A percentile compares a stretch with the other conserved stretches of the same genome.
Evolutionary conservation across 1,139 yeast genomes (phyloP).

Genomic region (Kazachstania sp.): DNA sequence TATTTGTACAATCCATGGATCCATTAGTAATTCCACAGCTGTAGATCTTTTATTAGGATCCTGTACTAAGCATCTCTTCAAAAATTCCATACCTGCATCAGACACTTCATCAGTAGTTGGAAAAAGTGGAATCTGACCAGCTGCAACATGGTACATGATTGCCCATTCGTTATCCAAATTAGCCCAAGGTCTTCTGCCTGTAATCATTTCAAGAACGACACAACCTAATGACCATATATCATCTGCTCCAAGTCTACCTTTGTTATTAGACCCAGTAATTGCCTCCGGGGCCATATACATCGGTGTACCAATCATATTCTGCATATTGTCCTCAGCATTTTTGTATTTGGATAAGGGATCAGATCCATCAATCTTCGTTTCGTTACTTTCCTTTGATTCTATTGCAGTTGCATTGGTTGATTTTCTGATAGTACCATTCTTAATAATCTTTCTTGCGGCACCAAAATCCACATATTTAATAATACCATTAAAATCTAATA

Average conservation of each 20-base stretch:
- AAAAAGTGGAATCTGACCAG: constrained; percentile 82
- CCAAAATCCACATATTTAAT: constrained; percentile 96
- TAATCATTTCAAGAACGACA: constrained; percentile 74
- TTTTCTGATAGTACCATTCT: constrained; percentile 32
- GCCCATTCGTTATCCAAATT: constrained; percentile 97
- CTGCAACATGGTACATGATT: constrained; percentile 96
- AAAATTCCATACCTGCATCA: constrained; percentile 60
- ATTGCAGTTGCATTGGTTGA: background rate
- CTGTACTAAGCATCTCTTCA: constrained; percentile 70
- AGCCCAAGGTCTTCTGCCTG: constrained; percentile 83
- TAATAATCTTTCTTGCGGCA: constrained; percentile 89
- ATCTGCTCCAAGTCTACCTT: constrained; percentile 59
- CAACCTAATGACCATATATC: constrained; percentile 86
- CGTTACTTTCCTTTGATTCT: background rate
- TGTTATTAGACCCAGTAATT: constrained; percentile 64
- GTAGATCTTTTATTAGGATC: constrained; percentile 75
- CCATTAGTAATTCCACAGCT: constrained; percentile 76
- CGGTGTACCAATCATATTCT: constrained; percentile 83
- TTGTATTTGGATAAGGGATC: background rate
- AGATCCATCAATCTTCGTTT: background rate
- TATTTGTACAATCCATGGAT: constrained; percentile 83
- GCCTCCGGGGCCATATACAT: constrained; percentile 99
- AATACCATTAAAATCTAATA: constrained; percentile 86
- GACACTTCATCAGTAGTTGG: constrained; percentile 77
- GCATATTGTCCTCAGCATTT: constrained; percentile 7